Base-by-base conservation (phyloP, 2,329 filamentous ascomycete species). In the Sporothrix pallida region DNA sequence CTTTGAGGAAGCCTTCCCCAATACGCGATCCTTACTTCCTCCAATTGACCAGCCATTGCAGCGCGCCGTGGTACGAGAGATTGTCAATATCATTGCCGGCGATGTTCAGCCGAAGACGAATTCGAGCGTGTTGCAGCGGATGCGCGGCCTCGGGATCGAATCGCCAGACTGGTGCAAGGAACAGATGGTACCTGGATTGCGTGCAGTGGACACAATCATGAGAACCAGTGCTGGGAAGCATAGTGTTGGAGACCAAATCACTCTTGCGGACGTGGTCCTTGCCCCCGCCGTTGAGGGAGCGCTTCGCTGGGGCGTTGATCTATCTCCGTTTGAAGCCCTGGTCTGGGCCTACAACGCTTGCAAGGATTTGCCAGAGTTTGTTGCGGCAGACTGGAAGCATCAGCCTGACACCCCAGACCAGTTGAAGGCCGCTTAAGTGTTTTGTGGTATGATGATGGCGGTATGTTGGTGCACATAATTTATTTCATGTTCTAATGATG, bases 381-480 rank as follows among this genome's bases (percentile, higher is more conserved):
- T 48, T 10, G 9, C 17, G 44, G 62, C 62, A 2, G 62, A 67
- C 20, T 67, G 62, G 62, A 67, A 67, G 62, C 62, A 67, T 6
- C 62, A 67, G 42, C 42, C 42, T 26, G 62, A 67, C n/a, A 67
- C 62, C 9, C 62, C 62, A 12, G 62, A 67, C n/a, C 62, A 67
- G 3, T 17, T 48, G 10, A 48, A 10, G 20, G 62, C 62, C 1
- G 2, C 3, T 20, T 8, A 20, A 44, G 31, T 6, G 3, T 13
- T 37, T 26, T 12, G 9, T 26, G 31, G 12, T 31, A 26, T 26
- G 23, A 26, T 26, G 23, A 26, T 26, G 23, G 23, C 23, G 23
- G 23, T 26, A 26, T 26, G 23, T 26, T 3, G 23, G 13, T 12
- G 20, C 54, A 58, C 54, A 58, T 58, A 15, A 15, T 58, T 58